Evolutionary conservation across 768 basidiomycete species (phyloP).

Genomic region (Agaricus bisporus): DNA sequence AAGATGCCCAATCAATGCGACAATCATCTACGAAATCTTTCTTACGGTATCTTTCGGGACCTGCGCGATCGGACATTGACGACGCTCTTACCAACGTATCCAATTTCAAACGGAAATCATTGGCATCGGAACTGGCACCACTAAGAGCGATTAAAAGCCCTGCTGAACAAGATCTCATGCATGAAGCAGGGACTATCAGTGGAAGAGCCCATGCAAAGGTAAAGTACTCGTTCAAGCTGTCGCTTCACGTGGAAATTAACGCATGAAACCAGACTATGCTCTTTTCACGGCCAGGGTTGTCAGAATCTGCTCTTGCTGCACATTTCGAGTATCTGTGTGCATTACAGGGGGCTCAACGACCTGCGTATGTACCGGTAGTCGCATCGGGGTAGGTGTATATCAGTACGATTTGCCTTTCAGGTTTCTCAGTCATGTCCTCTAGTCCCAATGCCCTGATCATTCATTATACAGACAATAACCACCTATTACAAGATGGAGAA

Average conservation of each 20-base stretch:
- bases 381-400: constrained; percentile 70
- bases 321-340: constrained; percentile 90
- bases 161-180: constrained; percentile 76
- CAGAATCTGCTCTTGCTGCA: constrained; percentile 46
- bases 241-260: not conserved
- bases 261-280: constrained; percentile 66
- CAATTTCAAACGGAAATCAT: constrained; percentile 35
- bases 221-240: constrained; percentile 43
- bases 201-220: constrained; percentile 82
- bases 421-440: not conserved
- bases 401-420: not conserved
- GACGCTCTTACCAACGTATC: constrained; percentile 49
- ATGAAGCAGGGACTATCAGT: constrained; percentile 82
- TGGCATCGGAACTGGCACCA: constrained; percentile 65
- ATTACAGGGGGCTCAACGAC: constrained; percentile 72
- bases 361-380: constrained; percentile 97
- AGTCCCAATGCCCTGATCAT: constrained; percentile 88
- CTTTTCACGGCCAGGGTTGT: constrained; percentile 42
- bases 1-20: constrained; percentile 38
- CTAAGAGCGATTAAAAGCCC: constrained; percentile 76
- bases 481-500: constrained; percentile 63
- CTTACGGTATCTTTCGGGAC: constrained; percentile 42
- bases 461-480: constrained; percentile 92
- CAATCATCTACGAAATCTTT: constrained; percentile 42
- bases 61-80: constrained; percentile 43